Evolutionary conservation across 2,329 filamentous ascomycete genomes (phyloP).

Genomic region (Metarhizium guizhouense): DNA sequence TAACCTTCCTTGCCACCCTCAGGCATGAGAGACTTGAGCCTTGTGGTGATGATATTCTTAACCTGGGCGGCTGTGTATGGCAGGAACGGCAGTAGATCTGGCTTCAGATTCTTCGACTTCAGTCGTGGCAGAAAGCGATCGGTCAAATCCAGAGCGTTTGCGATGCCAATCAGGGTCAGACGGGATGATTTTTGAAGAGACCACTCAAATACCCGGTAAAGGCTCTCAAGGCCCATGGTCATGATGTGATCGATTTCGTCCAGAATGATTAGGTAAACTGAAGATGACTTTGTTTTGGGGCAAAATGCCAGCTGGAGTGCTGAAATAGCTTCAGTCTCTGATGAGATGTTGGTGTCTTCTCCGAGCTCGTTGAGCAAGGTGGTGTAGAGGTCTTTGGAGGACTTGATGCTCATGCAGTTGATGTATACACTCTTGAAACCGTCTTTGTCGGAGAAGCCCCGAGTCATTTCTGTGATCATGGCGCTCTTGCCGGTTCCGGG

Average conservation of each 20-base stretch:
- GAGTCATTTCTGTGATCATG: constrained; percentile 72
- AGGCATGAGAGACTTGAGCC: constrained; percentile 67
- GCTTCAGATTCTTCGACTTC: constrained; percentile 87
- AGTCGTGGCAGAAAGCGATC: constrained; percentile 90
- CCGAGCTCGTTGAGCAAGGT: constrained; percentile 65
- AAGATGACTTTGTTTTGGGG: constrained; percentile 44
- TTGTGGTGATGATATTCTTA: constrained; percentile 74
- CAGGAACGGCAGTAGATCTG: constrained; percentile 80
- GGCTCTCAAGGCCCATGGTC: constrained; percentile 75
- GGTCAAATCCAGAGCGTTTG: constrained; percentile 90
- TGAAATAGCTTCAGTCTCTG: constrained; percentile 58
- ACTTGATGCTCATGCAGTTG: constrained; percentile 97
- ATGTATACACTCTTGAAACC: constrained; percentile 65
- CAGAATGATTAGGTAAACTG: constrained; percentile 72
- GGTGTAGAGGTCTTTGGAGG: constrained; percentile 73
- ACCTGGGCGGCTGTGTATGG: constrained; percentile 87
- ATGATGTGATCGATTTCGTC: constrained; percentile 95
- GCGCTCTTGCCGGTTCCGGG: constrained; percentile 97
- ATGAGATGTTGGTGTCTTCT: constrained; percentile 42
- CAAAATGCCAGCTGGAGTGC: constrained; percentile 64
- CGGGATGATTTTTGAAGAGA: constrained; percentile 73
- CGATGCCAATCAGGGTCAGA: constrained; percentile 82
- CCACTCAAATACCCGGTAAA: constrained; percentile 97
- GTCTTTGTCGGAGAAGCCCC: constrained; percentile 42
- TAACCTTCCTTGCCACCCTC: constrained; percentile 43